These are phyloP conservation scores for Micractinium sp. DNA, from an alignment of 139 green algal genomes.

Conservation along the genomic window DNA sequence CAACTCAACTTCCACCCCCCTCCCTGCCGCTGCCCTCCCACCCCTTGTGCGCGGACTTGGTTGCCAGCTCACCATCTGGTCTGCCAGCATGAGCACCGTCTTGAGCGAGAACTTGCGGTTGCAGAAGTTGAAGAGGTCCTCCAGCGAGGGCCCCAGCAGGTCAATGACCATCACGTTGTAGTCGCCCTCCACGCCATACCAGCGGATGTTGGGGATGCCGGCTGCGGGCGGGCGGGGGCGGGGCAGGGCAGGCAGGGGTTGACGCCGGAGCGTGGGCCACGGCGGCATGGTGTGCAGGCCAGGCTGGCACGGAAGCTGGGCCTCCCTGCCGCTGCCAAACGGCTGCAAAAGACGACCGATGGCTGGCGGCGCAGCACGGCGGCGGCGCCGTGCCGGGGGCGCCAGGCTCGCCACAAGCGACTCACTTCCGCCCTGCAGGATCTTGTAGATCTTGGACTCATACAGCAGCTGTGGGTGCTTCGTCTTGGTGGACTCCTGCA, in stretches of 20 bases:
- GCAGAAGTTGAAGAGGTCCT: slow-evolving; percentile 99
- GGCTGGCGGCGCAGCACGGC: neutral
- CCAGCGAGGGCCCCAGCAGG: slow-evolving; percentile 94
- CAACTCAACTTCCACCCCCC: neutral
- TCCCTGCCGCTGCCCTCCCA: too few species aligned
- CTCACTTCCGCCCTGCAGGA: slow-evolving; percentile 91
- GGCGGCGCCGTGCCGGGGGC: neutral
- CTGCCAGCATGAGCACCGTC: slow-evolving; percentile 99
- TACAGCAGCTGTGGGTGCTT: slow-evolving; percentile 95
- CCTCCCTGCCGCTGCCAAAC: neutral
- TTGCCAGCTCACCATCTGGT: slow-evolving; percentile 87
- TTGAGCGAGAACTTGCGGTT: slow-evolving; percentile 98
- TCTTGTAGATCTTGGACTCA: slow-evolving; percentile 96
- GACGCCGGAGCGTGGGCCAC: too few species aligned
- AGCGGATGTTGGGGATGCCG: slow-evolving; percentile 98
- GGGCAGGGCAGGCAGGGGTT: too few species aligned
- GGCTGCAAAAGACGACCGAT: neutral
- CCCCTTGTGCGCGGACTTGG: too few species aligned
- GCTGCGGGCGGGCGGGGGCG: slow-evolving; percentile 73
- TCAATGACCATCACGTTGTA: slow-evolving; percentile 99
- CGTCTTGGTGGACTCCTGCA: slow-evolving; percentile 88
- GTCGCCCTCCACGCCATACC: slow-evolving; percentile 99
- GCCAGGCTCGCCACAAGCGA: neutral
- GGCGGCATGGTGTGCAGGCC: too few species aligned
- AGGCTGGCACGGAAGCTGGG: neutral